These are phyloP conservation scores for Citrullus colocynthis DNA, from an alignment of 306 rosid genomes.

Conservation along the genomic window DNA sequence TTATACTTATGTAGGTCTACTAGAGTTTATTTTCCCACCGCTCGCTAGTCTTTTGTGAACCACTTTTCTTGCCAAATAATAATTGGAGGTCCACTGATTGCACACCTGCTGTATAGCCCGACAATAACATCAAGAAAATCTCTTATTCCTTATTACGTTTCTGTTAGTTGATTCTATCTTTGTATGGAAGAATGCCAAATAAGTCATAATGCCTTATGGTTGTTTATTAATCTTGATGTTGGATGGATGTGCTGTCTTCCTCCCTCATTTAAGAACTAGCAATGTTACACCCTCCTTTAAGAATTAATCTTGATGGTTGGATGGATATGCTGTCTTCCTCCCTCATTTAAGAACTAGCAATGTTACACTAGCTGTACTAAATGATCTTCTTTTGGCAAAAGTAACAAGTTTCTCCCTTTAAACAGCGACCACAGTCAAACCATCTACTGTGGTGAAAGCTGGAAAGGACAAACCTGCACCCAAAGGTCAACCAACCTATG, in stretches of 20 bases:
- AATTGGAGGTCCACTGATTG: not conserved
- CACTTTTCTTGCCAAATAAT: not conserved
- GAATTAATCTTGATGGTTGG: not conserved
- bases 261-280: too few species aligned
- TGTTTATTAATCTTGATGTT: not conserved
- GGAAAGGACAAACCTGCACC: constrained; percentile 37
- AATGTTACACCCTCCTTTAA: too few species aligned
- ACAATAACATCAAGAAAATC: not conserved
- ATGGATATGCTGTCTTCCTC: not conserved
- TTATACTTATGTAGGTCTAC: not conserved
- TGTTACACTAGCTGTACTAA: not conserved
- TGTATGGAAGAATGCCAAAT: not conserved
- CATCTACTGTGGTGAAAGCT: constrained; percentile 24
- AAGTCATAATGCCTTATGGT: not conserved
- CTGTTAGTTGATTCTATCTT: not conserved
- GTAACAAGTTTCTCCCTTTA: constrained; percentile 7
- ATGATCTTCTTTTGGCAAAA: not conserved
- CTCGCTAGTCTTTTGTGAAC: not conserved
- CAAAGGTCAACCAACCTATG: constrained; percentile 18
- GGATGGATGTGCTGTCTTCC: too few species aligned
- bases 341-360: not conserved
- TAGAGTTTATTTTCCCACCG: not conserved
- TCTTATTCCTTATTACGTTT: not conserved
- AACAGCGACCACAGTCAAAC: constrained; percentile 37
- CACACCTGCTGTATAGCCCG: not conserved